Evolutionary conservation across 1,284 basidiomycete species (phyloP), one percentile per base, ranked within the genome.

Genomic region (Tilletia horrida): DNA sequence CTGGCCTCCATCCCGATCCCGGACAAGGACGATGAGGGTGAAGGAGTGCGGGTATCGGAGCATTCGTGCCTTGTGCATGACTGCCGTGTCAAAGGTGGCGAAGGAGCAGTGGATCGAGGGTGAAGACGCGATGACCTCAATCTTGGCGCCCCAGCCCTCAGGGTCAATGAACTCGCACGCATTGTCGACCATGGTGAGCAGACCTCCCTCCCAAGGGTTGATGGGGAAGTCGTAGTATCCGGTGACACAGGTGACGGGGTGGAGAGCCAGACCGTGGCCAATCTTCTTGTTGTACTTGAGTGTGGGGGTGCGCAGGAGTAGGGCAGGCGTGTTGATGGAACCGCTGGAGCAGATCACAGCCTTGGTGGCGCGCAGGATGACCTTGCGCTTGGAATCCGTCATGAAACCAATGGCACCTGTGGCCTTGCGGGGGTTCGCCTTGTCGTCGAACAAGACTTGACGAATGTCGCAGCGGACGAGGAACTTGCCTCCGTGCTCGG

Each of bases 261-360:
- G 85, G 27, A 85, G 73, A 62, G 82, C 81, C n/a, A 85, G 73
- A 66, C 83, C 82, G 63, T 80, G 73, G 11, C 85, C 85, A 67
- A 85, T 83, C 69, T 81, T 76, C 62, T 82, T 81, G 77, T 84
- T 84, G 73, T 72, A 75, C 62, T 71, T 73, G 35, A 85, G 72
- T 18, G 82, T 81, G n/a, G 80, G 80, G 44, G 81, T 82, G 42
- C 84, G 81, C 25, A 84, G 78, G 7, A 85, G 77, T 59, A 85
- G 69, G 0, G 83, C 84, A 0, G 85, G 85, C 2, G 83, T 83
- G 69, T 84, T 80, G 63, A 85, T 68, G 13, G 82, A 81, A 9
- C 85, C 85, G 0, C 79, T 80, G 11, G 81, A 78, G 52, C 83
- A 76, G 40, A 85, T 78, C 1, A 84, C 83, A 1, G 78, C 81